Evolutionary conservation across 1,284 basidiomycete species (phyloP), one percentile per base, ranked within the genome.

Genomic region (Blastosporella zonata): DNA sequence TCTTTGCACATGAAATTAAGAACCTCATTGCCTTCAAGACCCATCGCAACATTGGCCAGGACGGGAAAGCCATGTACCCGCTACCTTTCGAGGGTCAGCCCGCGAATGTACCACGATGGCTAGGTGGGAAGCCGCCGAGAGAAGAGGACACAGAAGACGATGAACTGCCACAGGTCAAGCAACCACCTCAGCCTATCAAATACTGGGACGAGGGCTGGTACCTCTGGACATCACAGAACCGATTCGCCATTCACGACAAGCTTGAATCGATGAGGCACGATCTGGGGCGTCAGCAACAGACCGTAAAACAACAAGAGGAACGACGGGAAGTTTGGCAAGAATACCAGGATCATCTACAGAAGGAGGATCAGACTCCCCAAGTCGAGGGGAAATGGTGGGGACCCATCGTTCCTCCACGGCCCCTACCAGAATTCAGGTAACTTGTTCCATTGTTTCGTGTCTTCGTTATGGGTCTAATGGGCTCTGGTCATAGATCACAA

Each of bases 171-270:
- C 35, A 52, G 10, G 41, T 41, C 55, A 54, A 45, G 46, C 51
- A 56, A 46, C 43, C 49, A 20, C 33, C 55, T 43, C 61, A 69
- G 43, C 66, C 71, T 12, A 68, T 68, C 23, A 77, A 73, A 54
- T 72, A 77, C 57, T 90, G 87, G 87, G 73, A 85, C 46, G 79
- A 83, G 58, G 86, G 87, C 1, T 84, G 78, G 75, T 90, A 90
- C 59, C 56, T 90, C 33, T 89, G 86, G 85, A 74, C 76, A 41
- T 78, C 77, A 20, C 72, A 73, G 50, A 79, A 73, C 45, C 70
- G 72, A 31, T 72, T 70, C 64, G 78, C 74, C 9, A 71, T 76
- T 9, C 70, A 77, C 55, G 77, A 84, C 60, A 81, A 79, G 59
- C 62, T 82, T 46, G 65, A 76, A 20, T 68, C 73, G 46, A 87